phyloP scores from a whole-genome alignment of 2,329 filamentous ascomycete species.

The Plectosphaerella plurivora region DNA sequence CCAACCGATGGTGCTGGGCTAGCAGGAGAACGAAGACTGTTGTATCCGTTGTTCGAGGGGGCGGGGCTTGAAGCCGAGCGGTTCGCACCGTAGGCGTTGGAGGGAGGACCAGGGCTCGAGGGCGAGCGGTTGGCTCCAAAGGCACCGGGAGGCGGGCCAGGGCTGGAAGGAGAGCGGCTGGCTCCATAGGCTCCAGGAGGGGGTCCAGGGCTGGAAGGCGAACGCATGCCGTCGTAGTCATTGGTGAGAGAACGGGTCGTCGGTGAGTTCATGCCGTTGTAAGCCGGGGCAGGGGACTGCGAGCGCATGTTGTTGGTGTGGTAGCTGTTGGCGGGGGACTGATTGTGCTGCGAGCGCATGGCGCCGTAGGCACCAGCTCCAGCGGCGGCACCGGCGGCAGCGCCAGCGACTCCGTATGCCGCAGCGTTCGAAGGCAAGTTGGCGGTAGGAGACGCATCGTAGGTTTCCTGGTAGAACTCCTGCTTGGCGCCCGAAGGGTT shows the following conservation, averaged over 20 bases:
- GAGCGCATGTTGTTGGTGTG: constrained; percentile 2
- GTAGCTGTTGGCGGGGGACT: neutral
- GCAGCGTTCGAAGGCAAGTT: neutral
- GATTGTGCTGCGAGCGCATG: constrained; percentile 2
- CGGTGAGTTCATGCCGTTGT: neutral
- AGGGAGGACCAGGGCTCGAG: neutral
- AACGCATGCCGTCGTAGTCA: neutral
- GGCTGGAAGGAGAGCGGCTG: neutral
- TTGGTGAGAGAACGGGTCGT: neutral
- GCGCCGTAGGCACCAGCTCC: constrained; percentile 2
- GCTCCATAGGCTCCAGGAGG: constrained; percentile 1
- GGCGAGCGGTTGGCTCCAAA: neutral
- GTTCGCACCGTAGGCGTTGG: neutral
- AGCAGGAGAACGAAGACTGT: neutral
- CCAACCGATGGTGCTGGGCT: neutral
- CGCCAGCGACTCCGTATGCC: constrained; percentile 10
- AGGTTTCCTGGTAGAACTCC: constrained; percentile 10
- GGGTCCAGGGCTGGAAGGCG: neutral
- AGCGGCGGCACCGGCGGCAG: constrained; percentile 4
- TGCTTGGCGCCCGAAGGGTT: constrained; percentile 22
- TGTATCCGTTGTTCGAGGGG: neutral
- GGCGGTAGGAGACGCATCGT: neutral
- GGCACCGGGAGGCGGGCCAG: neutral
- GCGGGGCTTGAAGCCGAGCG: no score
- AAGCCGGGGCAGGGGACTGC: neutral